These are phyloP conservation scores for Coemansia sp. DNA, from an alignment of 371 early-diverging fungal species.

Conservation along the genomic window DNA sequence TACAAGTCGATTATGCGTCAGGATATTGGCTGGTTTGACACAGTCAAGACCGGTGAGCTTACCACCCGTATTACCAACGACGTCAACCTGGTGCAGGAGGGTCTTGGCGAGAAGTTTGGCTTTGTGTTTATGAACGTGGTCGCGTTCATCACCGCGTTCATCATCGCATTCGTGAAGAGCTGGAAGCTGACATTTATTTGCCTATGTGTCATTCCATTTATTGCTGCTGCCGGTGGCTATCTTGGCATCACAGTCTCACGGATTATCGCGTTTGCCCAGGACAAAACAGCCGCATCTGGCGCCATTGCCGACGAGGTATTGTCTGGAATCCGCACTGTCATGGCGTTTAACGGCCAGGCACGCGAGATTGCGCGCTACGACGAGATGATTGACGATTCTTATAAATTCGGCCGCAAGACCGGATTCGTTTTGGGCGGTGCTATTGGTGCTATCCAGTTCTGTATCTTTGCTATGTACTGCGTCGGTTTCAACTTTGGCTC, in stretches of 20 bases:
- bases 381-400: slow-evolving; percentile 53
- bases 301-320: slow-evolving; percentile 80
- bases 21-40: slow-evolving; percentile 87
- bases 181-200: slow-evolving; percentile 53
- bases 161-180: slow-evolving; percentile 38
- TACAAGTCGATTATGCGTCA: slow-evolving; percentile 70
- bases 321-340: slow-evolving; percentile 84
- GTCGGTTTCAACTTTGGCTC: slow-evolving; percentile 68
- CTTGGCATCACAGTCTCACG: slow-evolving; percentile 59
- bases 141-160: slow-evolving; percentile 37
- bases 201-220: slow-evolving; percentile 57
- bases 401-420: slow-evolving; percentile 42
- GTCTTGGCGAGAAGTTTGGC: slow-evolving; percentile 63
- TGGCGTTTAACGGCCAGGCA: slow-evolving; percentile 70
- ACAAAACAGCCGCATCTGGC: slow-evolving; percentile 59
- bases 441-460: slow-evolving; percentile 52
- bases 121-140: slow-evolving; percentile 55
- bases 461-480: slow-evolving; percentile 56
- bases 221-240: slow-evolving; percentile 53
- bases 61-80: slow-evolving; percentile 82
- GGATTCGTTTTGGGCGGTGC: slow-evolving; percentile 55
- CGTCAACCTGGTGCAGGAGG: slow-evolving; percentile 73
- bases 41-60: slow-evolving; percentile 78
- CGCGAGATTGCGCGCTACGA: slow-evolving; percentile 60
- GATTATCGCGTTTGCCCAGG: slow-evolving; percentile 48